Conservation (phyloP, 2,329 filamentous ascomycete genomes). For the Xylaria multiplex region DNA sequence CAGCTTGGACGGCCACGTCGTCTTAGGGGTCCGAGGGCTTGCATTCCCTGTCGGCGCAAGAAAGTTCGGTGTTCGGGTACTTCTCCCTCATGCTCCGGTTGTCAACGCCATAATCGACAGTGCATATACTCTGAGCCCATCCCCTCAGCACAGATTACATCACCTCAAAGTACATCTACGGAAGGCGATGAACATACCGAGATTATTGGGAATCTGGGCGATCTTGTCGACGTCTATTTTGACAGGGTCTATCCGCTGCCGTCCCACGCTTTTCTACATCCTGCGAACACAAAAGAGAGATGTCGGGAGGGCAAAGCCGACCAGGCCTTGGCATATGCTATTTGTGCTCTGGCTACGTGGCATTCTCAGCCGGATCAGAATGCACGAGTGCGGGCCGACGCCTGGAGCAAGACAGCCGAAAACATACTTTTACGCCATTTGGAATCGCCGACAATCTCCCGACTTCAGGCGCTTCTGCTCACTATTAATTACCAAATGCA, state of each 20-base stretch:
- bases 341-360: constrained; percentile 3
- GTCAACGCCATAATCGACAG: background rate
- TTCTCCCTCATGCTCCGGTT: constrained; percentile 5
- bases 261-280: constrained; percentile 8
- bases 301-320: constrained; percentile 1
- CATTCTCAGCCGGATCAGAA: constrained; percentile 2
- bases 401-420: constrained; percentile 42
- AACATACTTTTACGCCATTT: constrained; percentile 38
- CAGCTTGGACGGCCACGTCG: constrained; percentile 1
- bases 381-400: background rate
- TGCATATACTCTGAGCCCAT: background rate
- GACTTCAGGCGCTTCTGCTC: constrained; percentile 55
- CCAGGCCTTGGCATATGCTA: constrained; percentile 4
- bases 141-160: background rate
- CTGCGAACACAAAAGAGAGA: background rate
- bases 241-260: background rate
- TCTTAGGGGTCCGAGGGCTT: background rate
- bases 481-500: constrained; percentile 58
- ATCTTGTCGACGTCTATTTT: constrained; percentile 4
- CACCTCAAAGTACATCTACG: background rate
- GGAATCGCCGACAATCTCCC: constrained; percentile 40
- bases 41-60: constrained; percentile 4
- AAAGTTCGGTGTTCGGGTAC: constrained; percentile 1
- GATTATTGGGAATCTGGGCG: background rate
- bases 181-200: background rate